Base-by-base conservation (phyloP, 108 stramenopile species). In the Nannochloropsis gaditana region DNA sequence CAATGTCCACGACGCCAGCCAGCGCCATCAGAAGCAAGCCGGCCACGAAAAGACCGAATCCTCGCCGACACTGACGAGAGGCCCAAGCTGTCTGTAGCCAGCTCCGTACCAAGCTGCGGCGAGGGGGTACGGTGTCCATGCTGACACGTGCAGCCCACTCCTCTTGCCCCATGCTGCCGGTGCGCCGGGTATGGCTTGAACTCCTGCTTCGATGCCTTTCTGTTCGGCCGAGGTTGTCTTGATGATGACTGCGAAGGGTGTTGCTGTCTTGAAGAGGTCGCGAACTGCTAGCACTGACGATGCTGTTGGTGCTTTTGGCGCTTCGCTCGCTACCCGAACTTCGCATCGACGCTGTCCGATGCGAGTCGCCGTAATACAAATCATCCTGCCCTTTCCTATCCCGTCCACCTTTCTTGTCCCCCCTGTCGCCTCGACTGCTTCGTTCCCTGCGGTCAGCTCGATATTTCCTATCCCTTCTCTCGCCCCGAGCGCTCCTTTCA, bases 51-150 rank as follows among this genome's bases (percentile, higher is more conserved):
- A 73, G 59, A 0, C 59, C 59, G n/a, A 73, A n/a, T 15, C 59
- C 59, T n/a, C 59, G n/a, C 8, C 59, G 59, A n/a, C 59, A 73
- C n/a, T 73, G 59, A n/a, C 59, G 59, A n/a, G 59, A 73, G 0
- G 59, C 59, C 59, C 59, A 73, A 15, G 59, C 59, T 73, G 59
- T n/a, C 59, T 73, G 59, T 4, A 73, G 59, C 59, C 59, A 73
- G 59, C n/a, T n/a, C 15, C 59, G 59, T 3, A 73, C 19, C 19
- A 73, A n/a, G 59, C 19, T n/a, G 4, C 19, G 59, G 8, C 4
- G 19, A 73, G 59, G 59, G 5, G 15, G 19, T n/a, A 73, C 59
- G n/a, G n/a, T n/a, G 59, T 73, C 59, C 19, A n/a, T 6, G 8
- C 59, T 73, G 31, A 31, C 31, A 31, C 31, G 31, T 1, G 31